Base-by-base conservation (phyloP, 1,284 basidiomycete genomes). In the Chalciporus sp. region DNA sequence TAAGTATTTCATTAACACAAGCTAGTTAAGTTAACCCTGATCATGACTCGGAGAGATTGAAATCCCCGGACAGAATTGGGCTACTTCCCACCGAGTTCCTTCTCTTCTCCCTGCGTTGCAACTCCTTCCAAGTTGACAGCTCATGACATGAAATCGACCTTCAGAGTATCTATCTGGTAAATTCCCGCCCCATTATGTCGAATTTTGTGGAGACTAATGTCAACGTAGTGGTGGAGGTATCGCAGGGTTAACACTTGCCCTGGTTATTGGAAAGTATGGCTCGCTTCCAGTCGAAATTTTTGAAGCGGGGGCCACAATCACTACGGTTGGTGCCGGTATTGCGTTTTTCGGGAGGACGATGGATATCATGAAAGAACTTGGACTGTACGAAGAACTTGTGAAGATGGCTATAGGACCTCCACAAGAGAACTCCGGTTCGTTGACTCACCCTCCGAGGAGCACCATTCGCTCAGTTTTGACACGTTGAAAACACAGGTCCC, bases 241-340 rank as follows among this genome's bases (percentile, higher is more conserved):
- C 33, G 74, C 68, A 2, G 74, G 74, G 2, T 63, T 76, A n/a
- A 62, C 61, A 2, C 64, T 76, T 16, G 75, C 74, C 0, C 57
- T 71, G 29, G 58, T 69, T 2, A 61, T 76, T 11, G 67, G 62
- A 0, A 68, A 64, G 42, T 66, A 67, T 52, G 42, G 51, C 31
- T 16, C 27, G 0, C 57, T 58, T 19, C 55, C 56, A 1, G 53
- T 74, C 16, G 68, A 73, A 47, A 42, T 76, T 19, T 76, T 72
- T 47, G 75, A 76, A 52, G 61, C 71, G 4, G 58, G 63, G 3
- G 56, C 71, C 6, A 65, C 68, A 26, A 69, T 76, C 50, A 68
- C 65, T 2, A 69, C 72, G 11, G 56, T 72, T 20, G 75, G 75
- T 19, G 73, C 73, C 14, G 75, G 74, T 10, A 70, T 76, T 27